These are phyloP conservation scores for Choiromyces venosus DNA, from an alignment of 495 filamentous ascomycete genomes.

Conservation along the genomic window DNA sequence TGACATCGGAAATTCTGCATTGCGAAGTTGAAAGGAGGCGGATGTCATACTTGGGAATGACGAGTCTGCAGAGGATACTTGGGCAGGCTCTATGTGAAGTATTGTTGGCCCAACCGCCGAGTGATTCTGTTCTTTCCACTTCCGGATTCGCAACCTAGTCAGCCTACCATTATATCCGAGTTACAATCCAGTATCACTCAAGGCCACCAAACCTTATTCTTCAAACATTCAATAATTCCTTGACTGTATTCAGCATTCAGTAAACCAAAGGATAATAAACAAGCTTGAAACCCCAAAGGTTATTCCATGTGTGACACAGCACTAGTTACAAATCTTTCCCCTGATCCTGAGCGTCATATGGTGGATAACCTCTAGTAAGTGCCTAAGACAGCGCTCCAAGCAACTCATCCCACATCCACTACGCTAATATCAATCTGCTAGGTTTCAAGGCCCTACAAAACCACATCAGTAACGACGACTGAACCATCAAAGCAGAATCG, in stretches of 20 bases:
- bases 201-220: background rate
- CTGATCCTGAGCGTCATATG: too few species aligned
- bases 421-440: background rate
- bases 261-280: background rate
- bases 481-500: background rate
- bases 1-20: background rate
- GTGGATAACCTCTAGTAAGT: background rate
- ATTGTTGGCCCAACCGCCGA: background rate
- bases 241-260: background rate
- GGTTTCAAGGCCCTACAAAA: background rate
- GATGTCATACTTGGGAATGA: background rate
- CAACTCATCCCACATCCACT: background rate
- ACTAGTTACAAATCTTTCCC: background rate
- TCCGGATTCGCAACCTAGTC: background rate
- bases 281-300: background rate
- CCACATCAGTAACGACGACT: background rate
- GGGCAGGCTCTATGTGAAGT: background rate
- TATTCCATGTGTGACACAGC: background rate
- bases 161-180: background rate
- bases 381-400: background rate
- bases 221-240: background rate
- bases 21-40: background rate
- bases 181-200: background rate
- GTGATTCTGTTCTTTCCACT: background rate
- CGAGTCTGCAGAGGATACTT: background rate